Evolutionary conservation across 139 green algal species (phyloP).

Genomic region (Dunaliella primolecta): DNA sequence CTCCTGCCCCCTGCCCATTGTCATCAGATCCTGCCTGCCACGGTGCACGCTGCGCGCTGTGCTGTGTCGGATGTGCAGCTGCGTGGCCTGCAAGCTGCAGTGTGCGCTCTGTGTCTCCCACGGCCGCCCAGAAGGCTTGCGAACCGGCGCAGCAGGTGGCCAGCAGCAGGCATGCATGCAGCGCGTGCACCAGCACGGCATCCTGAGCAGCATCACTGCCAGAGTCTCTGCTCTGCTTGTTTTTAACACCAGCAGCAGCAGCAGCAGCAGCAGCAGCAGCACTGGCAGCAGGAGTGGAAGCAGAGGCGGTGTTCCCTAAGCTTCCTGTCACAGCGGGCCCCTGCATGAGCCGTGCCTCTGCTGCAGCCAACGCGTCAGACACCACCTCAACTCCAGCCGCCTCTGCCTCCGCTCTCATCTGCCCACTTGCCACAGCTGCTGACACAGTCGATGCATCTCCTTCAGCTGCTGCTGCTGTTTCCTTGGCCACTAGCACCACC

Average conservation of each 20-base stretch:
- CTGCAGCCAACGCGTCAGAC: not conserved
- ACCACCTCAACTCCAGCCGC: not conserved
- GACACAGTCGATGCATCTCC: not conserved
- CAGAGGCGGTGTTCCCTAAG: not conserved
- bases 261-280: not conserved
- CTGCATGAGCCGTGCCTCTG: not conserved
- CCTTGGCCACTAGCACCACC: not conserved
- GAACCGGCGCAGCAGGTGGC: not conserved
- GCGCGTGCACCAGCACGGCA: not conserved
- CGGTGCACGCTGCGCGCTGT: too few species aligned
- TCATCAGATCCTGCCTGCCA: too few species aligned
- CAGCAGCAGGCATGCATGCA: not conserved
- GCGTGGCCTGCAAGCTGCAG: too few species aligned
- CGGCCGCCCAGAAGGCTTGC: not conserved
- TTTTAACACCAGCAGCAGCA: not conserved
- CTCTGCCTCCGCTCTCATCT: not conserved
- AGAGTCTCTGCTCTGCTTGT: too few species aligned
- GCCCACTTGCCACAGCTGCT: not conserved
- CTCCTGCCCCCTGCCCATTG: too few species aligned
- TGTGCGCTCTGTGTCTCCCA: too few species aligned
- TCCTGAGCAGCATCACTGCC: not conserved
- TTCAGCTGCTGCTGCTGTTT: not conserved
- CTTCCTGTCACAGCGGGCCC: not conserved
- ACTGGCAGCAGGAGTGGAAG: not conserved
- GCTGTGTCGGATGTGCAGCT: too few species aligned